phyloP scores from a whole-genome alignment of 108 stramenopile species.

The Pelagomonas calceolata region DNA sequence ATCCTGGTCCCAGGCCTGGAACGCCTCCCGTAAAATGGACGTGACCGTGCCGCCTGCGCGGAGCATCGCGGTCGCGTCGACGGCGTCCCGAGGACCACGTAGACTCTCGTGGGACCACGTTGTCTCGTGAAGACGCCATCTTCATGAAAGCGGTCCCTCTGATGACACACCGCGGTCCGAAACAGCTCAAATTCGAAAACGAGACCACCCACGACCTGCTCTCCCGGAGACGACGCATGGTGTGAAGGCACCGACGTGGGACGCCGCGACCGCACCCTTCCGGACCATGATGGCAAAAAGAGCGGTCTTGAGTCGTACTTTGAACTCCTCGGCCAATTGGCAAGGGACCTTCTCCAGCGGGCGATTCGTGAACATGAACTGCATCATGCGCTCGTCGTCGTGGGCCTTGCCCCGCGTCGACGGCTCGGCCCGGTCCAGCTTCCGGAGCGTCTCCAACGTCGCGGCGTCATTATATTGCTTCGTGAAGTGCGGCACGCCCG shows the following conservation, averaged over 20 bases:
- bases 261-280: too few relatives aligned
- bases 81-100: not conserved
- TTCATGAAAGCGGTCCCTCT: too few relatives aligned
- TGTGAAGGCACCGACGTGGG: too few relatives aligned
- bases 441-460: not conserved
- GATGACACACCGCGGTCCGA: too few relatives aligned
- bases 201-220: too few relatives aligned
- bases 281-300: too few relatives aligned
- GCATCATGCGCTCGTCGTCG: not conserved
- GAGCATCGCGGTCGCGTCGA: constrained; percentile 21
- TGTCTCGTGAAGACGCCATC: too few relatives aligned
- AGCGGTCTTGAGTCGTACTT: not conserved
- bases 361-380: not conserved
- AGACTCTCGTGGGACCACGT: too few relatives aligned
- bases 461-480: not conserved
- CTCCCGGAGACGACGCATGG: too few relatives aligned
- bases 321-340: not conserved
- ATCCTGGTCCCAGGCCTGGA: constrained; percentile 20
- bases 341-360: not conserved
- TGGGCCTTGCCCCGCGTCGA: not conserved
- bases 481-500: constrained; percentile 14
- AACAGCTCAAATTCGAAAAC: too few relatives aligned
- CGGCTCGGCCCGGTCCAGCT: not conserved
- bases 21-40: constrained; percentile 15
- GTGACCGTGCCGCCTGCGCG: constrained; percentile 15